These are phyloP conservation scores for Berberis vulgaris DNA, from an alignment of 164 flowering plant species.

Conservation along the genomic window DNA sequence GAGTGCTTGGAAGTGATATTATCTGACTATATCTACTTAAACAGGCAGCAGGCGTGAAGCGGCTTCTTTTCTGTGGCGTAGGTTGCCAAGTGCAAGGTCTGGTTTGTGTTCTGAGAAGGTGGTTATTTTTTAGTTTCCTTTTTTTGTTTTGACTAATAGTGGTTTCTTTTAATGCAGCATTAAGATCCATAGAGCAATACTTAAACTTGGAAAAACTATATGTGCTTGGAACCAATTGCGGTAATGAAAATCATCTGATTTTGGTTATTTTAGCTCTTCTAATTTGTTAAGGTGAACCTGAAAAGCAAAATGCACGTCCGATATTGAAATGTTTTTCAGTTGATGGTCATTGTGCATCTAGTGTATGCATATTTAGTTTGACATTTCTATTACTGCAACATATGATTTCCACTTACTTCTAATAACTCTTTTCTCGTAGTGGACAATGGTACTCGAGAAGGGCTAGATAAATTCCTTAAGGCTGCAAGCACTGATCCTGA, in stretches of 20 bases:
- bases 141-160: conserved; percentile 67
- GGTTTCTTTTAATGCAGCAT: conserved; percentile 87
- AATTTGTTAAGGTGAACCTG: too few relatives aligned
- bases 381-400: too few relatives aligned
- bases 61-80: conserved; percentile 97
- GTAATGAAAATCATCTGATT: conserved; percentile 29
- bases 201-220: conserved; percentile 93
- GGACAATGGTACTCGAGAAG: conserved; percentile 95
- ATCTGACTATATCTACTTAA: neutral
- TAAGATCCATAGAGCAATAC: conserved; percentile 87
- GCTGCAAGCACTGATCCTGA: conserved; percentile 97
- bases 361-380: too few relatives aligned
- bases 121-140: conserved; percentile 14
- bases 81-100: conserved; percentile 99
- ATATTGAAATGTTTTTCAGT: too few relatives aligned
- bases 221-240: conserved; percentile 95
- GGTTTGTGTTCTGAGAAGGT: conserved; percentile 2
- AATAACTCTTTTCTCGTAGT: conserved; percentile 30
- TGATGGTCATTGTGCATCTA: too few relatives aligned
- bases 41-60: conserved; percentile 95
- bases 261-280: neutral
- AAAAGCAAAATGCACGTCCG: too few relatives aligned
- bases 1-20: neutral
- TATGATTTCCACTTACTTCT: neutral
- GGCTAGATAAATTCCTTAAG: conserved; percentile 87